Base-by-base conservation (phyloP, 176 grass and related monocot species). In the Chloris gayana region DNA sequence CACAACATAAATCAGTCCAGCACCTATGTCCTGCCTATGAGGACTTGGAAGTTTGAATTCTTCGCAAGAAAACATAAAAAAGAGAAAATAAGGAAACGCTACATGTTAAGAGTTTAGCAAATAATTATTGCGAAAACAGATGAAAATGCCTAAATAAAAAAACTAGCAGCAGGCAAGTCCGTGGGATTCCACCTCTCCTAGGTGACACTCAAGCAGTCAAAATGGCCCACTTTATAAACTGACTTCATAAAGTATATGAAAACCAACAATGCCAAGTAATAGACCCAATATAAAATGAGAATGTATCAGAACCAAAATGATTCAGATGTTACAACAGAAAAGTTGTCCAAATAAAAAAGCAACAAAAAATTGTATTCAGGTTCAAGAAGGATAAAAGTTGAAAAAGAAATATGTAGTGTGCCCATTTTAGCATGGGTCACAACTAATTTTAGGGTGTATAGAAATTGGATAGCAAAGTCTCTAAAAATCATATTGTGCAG, bases 401-500 rank as follows among this genome's bases (percentile, higher is more conserved):
- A 35, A 71, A 78, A n/a, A 29, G 12, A 26, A 33, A 26, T 63
- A 78, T 25, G 31, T 18, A 76, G 75, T 35, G 14, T 44, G 27
- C 26, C 14, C 8, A 59, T 77, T 56, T 73, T 41, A 60, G 35
- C 74, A 62, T 19, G 14, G 25, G 11, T 42, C n/a, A 26, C 25
- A 61, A 27, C 12, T 42, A 29, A 76, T 62, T 29, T 57, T 62
- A 62, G 14, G 37, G 44, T 17, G 7, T 76, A 59, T 7, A 75
- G 72, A 45, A 34, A 11, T 24, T 17, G 27, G 44, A 80, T 46
- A 35, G 37, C 5, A n/a, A 74, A 67, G 18, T 86, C 14, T 35
- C 61, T 47, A 74, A 53, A 9, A 18, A 81, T 24, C 38, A 86
- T n/a, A 64, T 74, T 47, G 65, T 42, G 39, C 19, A n/a, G 50